Evolutionary conservation across 805 yeast genomes (phyloP).

Genomic region (Candida xiaguanensis): DNA sequence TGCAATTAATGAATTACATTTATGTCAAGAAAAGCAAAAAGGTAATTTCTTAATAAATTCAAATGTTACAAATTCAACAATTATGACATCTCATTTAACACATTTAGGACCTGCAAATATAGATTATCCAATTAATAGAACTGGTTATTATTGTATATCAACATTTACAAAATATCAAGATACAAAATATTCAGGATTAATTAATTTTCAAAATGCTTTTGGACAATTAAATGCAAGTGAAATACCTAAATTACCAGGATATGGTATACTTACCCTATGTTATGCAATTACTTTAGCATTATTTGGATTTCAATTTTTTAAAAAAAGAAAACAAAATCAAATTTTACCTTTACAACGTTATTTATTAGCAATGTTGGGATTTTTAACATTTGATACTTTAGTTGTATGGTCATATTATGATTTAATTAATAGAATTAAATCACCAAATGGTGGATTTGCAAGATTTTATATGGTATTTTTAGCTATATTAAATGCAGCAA

Average conservation of each 20-base stretch:
- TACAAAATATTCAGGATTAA: constrained; percentile 56
- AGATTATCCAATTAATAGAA: constrained; percentile 60
- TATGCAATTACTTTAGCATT: constrained; percentile 80
- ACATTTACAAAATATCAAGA: constrained; percentile 48
- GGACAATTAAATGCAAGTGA: constrained; percentile 89
- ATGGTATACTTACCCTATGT: constrained; percentile 78
- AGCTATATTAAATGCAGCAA: constrained; percentile 73
- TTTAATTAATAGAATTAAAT: constrained; percentile 58
- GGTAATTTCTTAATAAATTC: constrained; percentile 61
- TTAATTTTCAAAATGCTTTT: constrained; percentile 85
- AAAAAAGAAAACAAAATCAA: constrained; percentile 70
- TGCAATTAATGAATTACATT: constrained; percentile 49
- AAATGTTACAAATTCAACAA: constrained; percentile 46
- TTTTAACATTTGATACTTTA: constrained; percentile 79
- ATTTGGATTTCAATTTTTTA: constrained; percentile 81
- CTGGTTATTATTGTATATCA: constrained; percentile 92
- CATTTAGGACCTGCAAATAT: constrained; percentile 58
- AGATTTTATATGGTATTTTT: constrained; percentile 69
- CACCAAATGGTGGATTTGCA: constrained; percentile 55
- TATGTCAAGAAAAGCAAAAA: constrained; percentile 51
- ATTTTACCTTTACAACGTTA: constrained; percentile 87
- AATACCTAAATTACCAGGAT: constrained; percentile 85
- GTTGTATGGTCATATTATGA: constrained; percentile 92
- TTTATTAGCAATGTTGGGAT: constrained; percentile 78
- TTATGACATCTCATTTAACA: constrained; percentile 54